phyloP scores from a whole-genome alignment of 257 asterid genomes.

The Vinca minor region DNA sequence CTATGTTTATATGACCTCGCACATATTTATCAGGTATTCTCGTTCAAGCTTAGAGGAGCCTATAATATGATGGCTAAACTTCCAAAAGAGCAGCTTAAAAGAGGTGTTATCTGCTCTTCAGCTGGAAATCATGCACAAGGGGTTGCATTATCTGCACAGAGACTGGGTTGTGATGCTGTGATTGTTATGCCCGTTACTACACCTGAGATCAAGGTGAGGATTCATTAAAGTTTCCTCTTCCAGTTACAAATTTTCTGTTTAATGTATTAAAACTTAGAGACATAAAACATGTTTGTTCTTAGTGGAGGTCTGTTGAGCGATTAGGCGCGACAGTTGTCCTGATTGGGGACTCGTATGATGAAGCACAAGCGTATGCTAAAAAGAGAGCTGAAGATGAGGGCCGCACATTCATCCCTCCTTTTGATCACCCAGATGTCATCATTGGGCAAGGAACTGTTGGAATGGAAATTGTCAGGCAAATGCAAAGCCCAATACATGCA shows the following conservation, averaged over 20 bases:
- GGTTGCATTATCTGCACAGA: constrained; percentile 74
- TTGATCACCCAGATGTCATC: constrained; percentile 95
- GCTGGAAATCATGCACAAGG: constrained; percentile 99
- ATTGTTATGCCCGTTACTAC: constrained; percentile 93
- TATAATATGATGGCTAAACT: constrained; percentile 97
- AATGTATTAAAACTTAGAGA: background rate
- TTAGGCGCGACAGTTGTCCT: constrained; percentile 89
- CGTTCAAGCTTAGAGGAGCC: constrained; percentile 96
- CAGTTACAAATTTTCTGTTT: background rate
- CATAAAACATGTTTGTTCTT: constrained; percentile 1
- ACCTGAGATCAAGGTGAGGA: constrained; percentile 81
- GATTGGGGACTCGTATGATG: constrained; percentile 87
- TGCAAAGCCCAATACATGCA: constrained; percentile 58
- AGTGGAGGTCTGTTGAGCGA: constrained; percentile 84
- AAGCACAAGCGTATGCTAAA: constrained; percentile 84
- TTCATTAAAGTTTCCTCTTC: background rate
- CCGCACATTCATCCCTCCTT: constrained; percentile 79
- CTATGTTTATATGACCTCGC: background rate
- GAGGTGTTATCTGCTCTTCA: constrained; percentile 93
- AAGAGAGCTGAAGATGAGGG: constrained; percentile 56
- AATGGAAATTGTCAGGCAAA: constrained; percentile 81
- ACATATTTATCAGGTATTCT: constrained; percentile 50
- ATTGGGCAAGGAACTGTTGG: constrained; percentile 93
- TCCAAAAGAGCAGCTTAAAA: constrained; percentile 53
- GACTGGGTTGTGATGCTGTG: constrained; percentile 60